phyloP scores from a whole-genome alignment of 2,329 filamentous ascomycete genomes.

The Aspergillus ibericus region DNA sequence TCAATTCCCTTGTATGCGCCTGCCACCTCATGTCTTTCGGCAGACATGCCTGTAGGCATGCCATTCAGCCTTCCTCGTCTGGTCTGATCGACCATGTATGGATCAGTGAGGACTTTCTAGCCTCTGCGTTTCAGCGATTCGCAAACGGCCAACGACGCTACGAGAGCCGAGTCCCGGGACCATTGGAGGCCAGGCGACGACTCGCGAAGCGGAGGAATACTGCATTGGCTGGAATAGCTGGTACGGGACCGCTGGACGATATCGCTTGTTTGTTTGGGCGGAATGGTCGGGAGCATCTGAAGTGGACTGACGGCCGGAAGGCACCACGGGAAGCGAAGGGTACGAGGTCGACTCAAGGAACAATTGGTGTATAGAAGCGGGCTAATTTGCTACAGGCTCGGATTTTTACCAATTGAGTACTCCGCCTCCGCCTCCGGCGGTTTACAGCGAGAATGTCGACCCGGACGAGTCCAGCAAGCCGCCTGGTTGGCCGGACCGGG shows the following conservation, averaged over 20 bases:
- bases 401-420: conserved; percentile 20
- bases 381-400: conserved; percentile 16
- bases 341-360: conserved; percentile 14
- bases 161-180: conserved; percentile 63
- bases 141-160: conserved; percentile 51
- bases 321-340: conserved; percentile 24
- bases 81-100: conserved; percentile 40
- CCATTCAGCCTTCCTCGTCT: conserved; percentile 29
- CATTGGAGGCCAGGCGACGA: conserved; percentile 60
- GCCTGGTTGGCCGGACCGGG: neutral
- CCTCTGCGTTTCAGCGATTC: conserved; percentile 51
- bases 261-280: conserved; percentile 44
- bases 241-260: conserved; percentile 34
- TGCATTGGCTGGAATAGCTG: conserved; percentile 42
- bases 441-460: conserved; percentile 21
- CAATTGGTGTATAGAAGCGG: neutral
- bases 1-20: conserved; percentile 26
- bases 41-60: conserved; percentile 44
- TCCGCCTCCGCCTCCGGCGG: conserved; percentile 17
- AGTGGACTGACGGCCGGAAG: conserved; percentile 32
- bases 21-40: conserved; percentile 42
- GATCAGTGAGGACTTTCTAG: conserved; percentile 48
- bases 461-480: conserved; percentile 7
- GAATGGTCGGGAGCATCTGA: conserved; percentile 41
- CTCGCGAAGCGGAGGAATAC: conserved; percentile 58